These are phyloP conservation scores for Phylloporus sp. DNA, from an alignment of 768 basidiomycete species.

Conservation along the genomic window DNA sequence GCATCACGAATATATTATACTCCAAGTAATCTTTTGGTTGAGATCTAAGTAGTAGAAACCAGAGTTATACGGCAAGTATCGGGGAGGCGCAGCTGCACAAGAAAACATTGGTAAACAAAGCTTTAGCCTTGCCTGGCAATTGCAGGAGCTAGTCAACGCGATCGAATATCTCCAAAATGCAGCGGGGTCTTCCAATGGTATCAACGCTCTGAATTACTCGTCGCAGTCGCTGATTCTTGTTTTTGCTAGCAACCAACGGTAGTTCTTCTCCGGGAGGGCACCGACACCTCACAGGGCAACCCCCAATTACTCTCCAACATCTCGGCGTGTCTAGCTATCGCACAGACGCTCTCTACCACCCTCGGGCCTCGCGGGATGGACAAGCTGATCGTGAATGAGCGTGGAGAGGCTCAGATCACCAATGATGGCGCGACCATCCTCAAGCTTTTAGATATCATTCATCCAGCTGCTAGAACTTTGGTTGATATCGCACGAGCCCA, in stretches of 20 bases:
- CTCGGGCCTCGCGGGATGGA: constrained; percentile 99
- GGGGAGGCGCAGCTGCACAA: too few relatives aligned
- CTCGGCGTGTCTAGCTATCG: constrained; percentile 90
- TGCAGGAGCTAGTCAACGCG: too few relatives aligned
- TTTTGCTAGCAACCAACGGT: constrained; percentile 87
- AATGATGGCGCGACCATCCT: constrained; percentile 99
- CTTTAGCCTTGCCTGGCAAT: background rate
- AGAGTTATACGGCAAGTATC: too few relatives aligned
- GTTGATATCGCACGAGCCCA: constrained; percentile 98
- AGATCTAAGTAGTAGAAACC: background rate
- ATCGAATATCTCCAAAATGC: constrained; percentile 54
- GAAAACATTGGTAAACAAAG: constrained; percentile 18
- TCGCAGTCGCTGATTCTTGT: constrained; percentile 14
- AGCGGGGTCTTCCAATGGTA: constrained; percentile 80
- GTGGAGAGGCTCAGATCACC: constrained; percentile 96
- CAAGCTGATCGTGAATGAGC: constrained; percentile 90
- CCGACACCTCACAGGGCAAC: constrained; percentile 93
- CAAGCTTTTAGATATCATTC: constrained; percentile 95
- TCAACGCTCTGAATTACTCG: background rate
- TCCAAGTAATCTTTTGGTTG: background rate
- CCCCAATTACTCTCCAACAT: constrained; percentile 93
- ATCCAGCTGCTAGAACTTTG: constrained; percentile 95
- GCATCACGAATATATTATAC: background rate
- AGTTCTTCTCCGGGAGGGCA: constrained; percentile 93
- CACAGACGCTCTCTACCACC: constrained; percentile 88